Evolutionary conservation across 371 early-diverging fungal genomes (phyloP).

Genomic region (Rhizopus sp.): DNA sequence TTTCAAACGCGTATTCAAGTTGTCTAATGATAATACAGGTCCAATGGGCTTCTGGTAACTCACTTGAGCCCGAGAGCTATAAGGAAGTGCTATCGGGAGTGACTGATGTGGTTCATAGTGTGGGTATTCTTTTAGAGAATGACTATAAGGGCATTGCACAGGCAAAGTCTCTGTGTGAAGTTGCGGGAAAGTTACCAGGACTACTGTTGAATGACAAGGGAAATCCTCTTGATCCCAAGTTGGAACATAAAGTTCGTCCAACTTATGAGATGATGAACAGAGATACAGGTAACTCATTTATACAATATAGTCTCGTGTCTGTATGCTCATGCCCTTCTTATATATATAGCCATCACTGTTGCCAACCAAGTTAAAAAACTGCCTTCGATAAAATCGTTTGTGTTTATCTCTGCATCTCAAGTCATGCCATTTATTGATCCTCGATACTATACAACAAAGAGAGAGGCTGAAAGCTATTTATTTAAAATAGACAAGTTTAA

Average conservation of each 20-base stretch:
- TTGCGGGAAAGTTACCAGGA: conserved; percentile 23
- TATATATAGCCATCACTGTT: conserved; percentile 46
- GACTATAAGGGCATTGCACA: conserved; percentile 68
- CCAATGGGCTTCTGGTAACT: conserved; percentile 69
- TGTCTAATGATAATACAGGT: conserved; percentile 30
- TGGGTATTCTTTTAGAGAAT: conserved; percentile 71
- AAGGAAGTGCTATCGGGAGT: conserved; percentile 56
- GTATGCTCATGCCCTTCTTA: not conserved
- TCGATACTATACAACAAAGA: conserved; percentile 76
- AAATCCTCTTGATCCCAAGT: conserved; percentile 41
- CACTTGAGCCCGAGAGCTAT: conserved; percentile 62
- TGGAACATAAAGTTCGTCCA: conserved; percentile 15
- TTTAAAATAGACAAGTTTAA: conserved; percentile 56
- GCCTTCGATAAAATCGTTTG: conserved; percentile 59
- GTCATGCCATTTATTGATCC: conserved; percentile 68
- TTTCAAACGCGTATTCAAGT: too few relatives aligned
- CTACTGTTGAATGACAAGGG: conserved; percentile 39
- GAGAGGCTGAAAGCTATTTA: conserved; percentile 67
- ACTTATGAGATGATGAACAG: conserved; percentile 72
- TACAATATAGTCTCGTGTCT: too few relatives aligned
- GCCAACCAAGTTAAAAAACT: conserved; percentile 52
- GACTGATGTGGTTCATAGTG: conserved; percentile 71
- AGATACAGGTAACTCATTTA: conserved; percentile 61
- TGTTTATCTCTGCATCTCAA: conserved; percentile 73
- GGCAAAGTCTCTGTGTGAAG: conserved; percentile 48